These are phyloP conservation scores for Coccomyxa sp. DNA, from an alignment of 139 green algal species.

Conservation along the genomic window DNA sequence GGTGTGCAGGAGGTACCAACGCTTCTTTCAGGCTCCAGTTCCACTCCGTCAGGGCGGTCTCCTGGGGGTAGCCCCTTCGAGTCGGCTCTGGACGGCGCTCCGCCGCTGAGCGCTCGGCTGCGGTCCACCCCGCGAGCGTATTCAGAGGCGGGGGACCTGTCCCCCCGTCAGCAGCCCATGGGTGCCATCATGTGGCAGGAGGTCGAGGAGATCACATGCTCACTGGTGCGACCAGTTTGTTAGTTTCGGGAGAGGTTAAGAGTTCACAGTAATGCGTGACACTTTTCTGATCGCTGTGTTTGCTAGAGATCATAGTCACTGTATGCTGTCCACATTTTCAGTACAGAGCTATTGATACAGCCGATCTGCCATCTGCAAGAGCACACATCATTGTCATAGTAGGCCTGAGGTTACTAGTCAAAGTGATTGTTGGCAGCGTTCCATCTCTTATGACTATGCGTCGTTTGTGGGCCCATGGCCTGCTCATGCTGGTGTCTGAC, in stretches of 20 bases:
- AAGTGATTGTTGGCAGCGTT: too few relatives aligned
- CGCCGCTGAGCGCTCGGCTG: background rate
- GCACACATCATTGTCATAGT: too few relatives aligned
- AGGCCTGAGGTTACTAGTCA: too few relatives aligned
- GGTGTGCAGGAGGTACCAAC: background rate
- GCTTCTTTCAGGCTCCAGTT: background rate
- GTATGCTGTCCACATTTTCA: background rate
- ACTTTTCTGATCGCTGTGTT: background rate
- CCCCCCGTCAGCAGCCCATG: background rate
- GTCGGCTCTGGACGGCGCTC: background rate
- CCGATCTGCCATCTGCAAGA: background rate
- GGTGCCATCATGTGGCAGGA: slow-evolving; percentile 42
- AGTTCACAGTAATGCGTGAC: too few relatives aligned
- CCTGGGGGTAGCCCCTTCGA: background rate
- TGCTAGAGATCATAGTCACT: background rate
- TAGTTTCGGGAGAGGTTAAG: too few relatives aligned
- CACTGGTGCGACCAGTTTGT: background rate
- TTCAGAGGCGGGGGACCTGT: background rate
- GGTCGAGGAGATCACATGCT: slow-evolving; percentile 40
- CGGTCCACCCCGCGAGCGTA: background rate
- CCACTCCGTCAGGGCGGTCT: too few relatives aligned
- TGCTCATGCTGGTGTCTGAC: background rate
- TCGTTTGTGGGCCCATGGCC: background rate
- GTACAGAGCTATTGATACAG: background rate
- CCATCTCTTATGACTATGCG: too few relatives aligned